Evolutionary conservation across 768 basidiomycete genomes (phyloP).

Genomic region (Lactarius pseudohatsudake): DNA sequence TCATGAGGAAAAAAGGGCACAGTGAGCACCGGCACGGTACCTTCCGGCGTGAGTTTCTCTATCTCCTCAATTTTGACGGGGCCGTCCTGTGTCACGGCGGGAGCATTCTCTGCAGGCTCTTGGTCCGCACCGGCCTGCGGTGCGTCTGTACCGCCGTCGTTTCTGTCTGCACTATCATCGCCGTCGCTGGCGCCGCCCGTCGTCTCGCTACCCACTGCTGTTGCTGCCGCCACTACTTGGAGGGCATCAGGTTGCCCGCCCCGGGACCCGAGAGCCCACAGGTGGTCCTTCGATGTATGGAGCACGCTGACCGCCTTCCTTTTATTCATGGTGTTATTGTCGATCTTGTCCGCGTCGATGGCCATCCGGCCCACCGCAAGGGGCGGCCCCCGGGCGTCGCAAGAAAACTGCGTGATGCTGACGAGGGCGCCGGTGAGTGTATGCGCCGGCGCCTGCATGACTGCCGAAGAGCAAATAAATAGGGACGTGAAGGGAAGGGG

Average conservation of each 20-base stretch:
- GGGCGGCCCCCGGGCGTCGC: conserved; percentile 47
- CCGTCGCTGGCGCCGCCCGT: too few relatives aligned
- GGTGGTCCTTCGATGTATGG: conserved; percentile 76
- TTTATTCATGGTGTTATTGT: conserved; percentile 42
- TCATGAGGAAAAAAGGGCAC: not conserved
- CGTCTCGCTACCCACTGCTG: conserved; percentile 1
- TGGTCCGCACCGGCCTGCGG: conserved; percentile 20
- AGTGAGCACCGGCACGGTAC: conserved; percentile 23
- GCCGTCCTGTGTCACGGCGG: not conserved
- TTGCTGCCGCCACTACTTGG: not conserved
- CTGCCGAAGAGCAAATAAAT: conserved; percentile 40
- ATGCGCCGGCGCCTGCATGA: conserved; percentile 51
- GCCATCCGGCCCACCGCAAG: conserved; percentile 76
- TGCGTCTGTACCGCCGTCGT: not conserved
- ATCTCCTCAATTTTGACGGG: conserved; percentile 18
- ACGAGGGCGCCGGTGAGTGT: conserved; percentile 56
- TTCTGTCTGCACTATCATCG: conserved; percentile 8
- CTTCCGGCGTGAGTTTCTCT: conserved; percentile 32
- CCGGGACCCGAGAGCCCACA: conserved; percentile 74
- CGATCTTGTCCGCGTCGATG: conserved; percentile 34
- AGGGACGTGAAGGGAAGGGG: not conserved
- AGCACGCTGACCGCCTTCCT: conserved; percentile 76
- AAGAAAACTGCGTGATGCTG: conserved; percentile 50
- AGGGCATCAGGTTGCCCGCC: conserved; percentile 48
- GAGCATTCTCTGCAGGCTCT: conserved; percentile 30